Conservation (phyloP, 495 filamentous ascomycete genomes). For the Aspergillus leporis region DNA sequence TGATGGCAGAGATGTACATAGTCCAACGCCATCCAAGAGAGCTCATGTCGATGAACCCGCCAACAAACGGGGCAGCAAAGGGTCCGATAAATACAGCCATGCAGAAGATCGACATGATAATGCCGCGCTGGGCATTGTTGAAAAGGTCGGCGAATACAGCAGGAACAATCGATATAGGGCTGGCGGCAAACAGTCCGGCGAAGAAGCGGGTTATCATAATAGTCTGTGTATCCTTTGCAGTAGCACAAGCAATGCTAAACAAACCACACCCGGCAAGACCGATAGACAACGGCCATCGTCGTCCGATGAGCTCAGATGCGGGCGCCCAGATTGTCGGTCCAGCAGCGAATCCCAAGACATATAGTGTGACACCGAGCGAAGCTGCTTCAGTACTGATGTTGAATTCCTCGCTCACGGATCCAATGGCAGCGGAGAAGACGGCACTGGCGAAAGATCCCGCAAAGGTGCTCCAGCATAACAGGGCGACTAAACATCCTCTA, state of each 20-base stretch:
- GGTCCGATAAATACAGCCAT: slow-evolving; percentile 52
- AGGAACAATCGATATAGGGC: slow-evolving; percentile 51
- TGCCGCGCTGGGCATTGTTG: slow-evolving; percentile 46
- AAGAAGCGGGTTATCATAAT: slow-evolving; percentile 55
- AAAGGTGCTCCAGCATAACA: slow-evolving; percentile 53
- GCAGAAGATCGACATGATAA: slow-evolving; percentile 53
- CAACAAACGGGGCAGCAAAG: slow-evolving; percentile 46
- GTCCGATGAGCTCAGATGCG: slow-evolving; percentile 73
- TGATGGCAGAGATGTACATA: slow-evolving; percentile 43
- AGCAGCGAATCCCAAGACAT: slow-evolving; percentile 53
- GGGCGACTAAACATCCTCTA: slow-evolving; percentile 29
- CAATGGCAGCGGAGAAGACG: slow-evolving; percentile 54
- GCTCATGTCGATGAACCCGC: slow-evolving; percentile 43
- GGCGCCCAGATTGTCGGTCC: slow-evolving; percentile 66
- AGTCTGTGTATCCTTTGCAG: slow-evolving; percentile 58
- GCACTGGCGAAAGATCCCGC: slow-evolving; percentile 52
- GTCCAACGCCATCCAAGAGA: slow-evolving; percentile 52
- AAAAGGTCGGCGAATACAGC: slow-evolving; percentile 55
- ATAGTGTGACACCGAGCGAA: slow-evolving; percentile 53
- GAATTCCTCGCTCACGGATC: slow-evolving; percentile 44
- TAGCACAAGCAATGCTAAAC: slow-evolving; percentile 56
- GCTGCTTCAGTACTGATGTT: slow-evolving; percentile 48
- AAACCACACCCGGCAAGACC: slow-evolving; percentile 53
- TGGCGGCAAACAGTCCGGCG: slow-evolving; percentile 50
- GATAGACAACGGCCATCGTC: slow-evolving; percentile 54